Evolutionary conservation across 169 alveolate species (phyloP).

Genomic region (Eimeria tenella): DNA sequence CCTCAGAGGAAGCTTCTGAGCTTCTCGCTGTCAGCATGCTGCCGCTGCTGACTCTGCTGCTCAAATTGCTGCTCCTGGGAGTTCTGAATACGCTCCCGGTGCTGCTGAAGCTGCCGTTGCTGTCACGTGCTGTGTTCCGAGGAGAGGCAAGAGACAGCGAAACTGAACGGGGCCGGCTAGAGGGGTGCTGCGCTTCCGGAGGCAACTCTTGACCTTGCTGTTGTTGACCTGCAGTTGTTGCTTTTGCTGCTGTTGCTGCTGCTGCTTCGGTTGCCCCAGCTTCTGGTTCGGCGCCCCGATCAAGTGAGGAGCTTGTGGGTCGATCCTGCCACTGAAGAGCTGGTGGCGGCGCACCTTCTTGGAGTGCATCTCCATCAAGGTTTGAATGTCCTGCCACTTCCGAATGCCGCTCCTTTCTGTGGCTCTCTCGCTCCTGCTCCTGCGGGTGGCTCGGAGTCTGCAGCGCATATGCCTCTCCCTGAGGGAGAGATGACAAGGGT

Average conservation of each 20-base stretch:
- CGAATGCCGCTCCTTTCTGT: too few relatives aligned
- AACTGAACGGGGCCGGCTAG: background rate
- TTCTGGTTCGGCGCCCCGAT: too few relatives aligned
- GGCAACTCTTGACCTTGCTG: background rate
- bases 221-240: background rate
- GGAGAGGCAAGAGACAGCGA: background rate
- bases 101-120: background rate
- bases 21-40: background rate
- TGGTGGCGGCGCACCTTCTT: too few relatives aligned
- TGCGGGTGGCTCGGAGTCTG: background rate
- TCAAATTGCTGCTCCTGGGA: background rate
- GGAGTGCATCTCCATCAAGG: too few relatives aligned
- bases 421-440: background rate
- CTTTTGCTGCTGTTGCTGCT: background rate
- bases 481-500: background rate
- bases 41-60: background rate
- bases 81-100: background rate
- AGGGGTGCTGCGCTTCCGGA: background rate
- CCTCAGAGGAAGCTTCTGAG: too few relatives aligned
- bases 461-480: background rate
- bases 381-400: too few relatives aligned
- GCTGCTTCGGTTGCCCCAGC: background rate
- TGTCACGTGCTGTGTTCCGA: background rate
- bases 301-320: too few relatives aligned
- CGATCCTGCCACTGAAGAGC: too few relatives aligned